Conservation (phyloP, 768 basidiomycete genomes). For the Psilocybe cyanescens region DNA sequence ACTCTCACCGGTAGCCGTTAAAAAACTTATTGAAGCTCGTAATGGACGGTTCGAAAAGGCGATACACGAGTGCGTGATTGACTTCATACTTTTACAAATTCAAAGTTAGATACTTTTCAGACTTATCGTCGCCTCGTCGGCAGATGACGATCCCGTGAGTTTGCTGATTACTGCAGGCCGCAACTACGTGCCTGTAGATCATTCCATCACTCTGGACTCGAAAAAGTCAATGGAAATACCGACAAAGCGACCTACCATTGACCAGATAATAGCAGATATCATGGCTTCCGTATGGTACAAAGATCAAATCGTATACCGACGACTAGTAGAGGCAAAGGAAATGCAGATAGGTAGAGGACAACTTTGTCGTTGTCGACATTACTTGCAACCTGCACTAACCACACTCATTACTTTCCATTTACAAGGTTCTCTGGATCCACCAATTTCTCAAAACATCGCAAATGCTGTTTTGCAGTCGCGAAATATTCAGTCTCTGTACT, state of each 20-base stretch:
- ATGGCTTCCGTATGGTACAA: constrained; percentile 65
- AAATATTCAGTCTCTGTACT: constrained; percentile 69
- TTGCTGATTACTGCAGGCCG: constrained; percentile 70
- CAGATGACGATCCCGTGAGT: constrained; percentile 60
- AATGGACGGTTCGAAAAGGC: constrained; percentile 68
- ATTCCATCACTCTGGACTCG: constrained; percentile 27
- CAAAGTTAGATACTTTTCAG: constrained; percentile 35
- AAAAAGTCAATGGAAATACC: constrained; percentile 31
- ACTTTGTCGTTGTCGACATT: background rate
- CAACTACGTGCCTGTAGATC: constrained; percentile 74
- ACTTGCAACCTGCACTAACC: background rate
- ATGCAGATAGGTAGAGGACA: constrained; percentile 52
- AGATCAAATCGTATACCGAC: constrained; percentile 66
- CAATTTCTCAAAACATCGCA: constrained; percentile 59
- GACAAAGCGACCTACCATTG: constrained; percentile 59
- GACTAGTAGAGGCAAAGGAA: constrained; percentile 55
- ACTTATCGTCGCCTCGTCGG: constrained; percentile 56
- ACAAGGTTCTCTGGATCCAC: constrained; percentile 52
- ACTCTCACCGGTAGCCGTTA: constrained; percentile 59
- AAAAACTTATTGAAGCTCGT: constrained; percentile 72
- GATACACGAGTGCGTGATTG: constrained; percentile 61
- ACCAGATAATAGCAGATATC: constrained; percentile 61
- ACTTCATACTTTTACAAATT: background rate
- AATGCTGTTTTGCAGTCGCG: constrained; percentile 60
- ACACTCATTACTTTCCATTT: background rate